Percentiles rank a stretch among this genome's conserved stretches.
These are phyloP conservation scores for Platanus orientalis DNA, from an alignment of 164 flowering plant genomes.

Conservation along the genomic window DNA sequence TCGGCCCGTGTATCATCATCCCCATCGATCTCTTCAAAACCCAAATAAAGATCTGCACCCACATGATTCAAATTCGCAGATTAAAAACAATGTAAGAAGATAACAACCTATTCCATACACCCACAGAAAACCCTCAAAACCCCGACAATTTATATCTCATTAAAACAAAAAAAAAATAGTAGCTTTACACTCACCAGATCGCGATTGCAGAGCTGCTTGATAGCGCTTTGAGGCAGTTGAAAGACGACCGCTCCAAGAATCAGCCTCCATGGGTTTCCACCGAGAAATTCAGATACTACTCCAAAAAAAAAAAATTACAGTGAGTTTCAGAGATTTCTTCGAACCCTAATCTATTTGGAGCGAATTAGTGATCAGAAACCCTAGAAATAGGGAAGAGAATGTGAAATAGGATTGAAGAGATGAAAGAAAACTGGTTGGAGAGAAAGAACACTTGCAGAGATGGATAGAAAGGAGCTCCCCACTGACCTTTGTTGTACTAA, in stretches of 20 bases:
- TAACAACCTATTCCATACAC: background rate
- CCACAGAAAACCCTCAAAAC: background rate
- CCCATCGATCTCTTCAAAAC: conserved; percentile 69
- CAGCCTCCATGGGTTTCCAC: conserved; percentile 44
- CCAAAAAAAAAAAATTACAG: background rate
- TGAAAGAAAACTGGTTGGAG: background rate
- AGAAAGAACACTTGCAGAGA: conserved; percentile 13
- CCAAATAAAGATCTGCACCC: conserved; percentile 57
- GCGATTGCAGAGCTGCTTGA: conserved; percentile 56
- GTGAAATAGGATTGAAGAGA: background rate
- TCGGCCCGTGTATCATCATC: conserved; percentile 79
- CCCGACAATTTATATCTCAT: background rate
- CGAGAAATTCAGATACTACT: background rate
- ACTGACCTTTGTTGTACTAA: background rate
- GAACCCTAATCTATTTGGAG: background rate
- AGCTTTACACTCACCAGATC: conserved; percentile 42
- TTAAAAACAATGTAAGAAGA: background rate
- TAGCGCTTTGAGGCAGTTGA: conserved; percentile 55
- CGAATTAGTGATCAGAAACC: conserved; percentile 3
- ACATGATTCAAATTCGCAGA: background rate
- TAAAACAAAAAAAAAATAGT: background rate
- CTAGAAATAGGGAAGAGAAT: conserved; percentile 7
- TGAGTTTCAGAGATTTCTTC: background rate
- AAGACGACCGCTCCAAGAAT: conserved; percentile 63
- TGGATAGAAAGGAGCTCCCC: background rate